Evolutionary conservation across 805 yeast species (phyloP).

Genomic region (Jamesozyma rosinii): DNA sequence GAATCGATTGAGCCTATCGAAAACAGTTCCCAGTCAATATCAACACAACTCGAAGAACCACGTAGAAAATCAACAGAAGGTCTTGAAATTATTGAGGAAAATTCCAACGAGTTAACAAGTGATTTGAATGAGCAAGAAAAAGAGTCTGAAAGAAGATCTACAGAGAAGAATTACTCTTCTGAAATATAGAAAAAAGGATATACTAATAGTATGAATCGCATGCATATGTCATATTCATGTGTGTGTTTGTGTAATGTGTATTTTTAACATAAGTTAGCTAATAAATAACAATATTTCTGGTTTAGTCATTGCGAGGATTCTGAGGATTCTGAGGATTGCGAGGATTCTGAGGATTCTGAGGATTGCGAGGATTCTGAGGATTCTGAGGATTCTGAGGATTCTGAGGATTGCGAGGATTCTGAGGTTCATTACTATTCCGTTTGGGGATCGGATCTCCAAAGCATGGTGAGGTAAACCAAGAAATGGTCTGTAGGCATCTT

Average conservation of each 20-base stretch:
- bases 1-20: conserved; percentile 5
- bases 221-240: neutral
- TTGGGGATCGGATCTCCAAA: no score
- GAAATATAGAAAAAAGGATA: neutral
- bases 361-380: no score
- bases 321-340: no score
- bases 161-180: neutral
- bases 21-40: conserved; percentile 2
- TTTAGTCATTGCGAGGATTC: no score
- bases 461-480: neutral
- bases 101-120: conserved; percentile 5
- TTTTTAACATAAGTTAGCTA: no score
- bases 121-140: neutral
- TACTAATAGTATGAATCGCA: no score
- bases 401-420: no score
- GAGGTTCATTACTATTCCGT: no score
- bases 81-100: conserved; percentile 9
- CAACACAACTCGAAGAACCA: neutral
- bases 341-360: no score
- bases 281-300: no score
- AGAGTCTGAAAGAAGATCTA: neutral
- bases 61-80: neutral
- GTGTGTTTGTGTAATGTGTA: neutral
- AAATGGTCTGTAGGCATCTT: conserved; percentile 1
- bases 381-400: no score